Conservation (phyloP, 148 eudicot species). For the Camellia granthamiana region DNA sequence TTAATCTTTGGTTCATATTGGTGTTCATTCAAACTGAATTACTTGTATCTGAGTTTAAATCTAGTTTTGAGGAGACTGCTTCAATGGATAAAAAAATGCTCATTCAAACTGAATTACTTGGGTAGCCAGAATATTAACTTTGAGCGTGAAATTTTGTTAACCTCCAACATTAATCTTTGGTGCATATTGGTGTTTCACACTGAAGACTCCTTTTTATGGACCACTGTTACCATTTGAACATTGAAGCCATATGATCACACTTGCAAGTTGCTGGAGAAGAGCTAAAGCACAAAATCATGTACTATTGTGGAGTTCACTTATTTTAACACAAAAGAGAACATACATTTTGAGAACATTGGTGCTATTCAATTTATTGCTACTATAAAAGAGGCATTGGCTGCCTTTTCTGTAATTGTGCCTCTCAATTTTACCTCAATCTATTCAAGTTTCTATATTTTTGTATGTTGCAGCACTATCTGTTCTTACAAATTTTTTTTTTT, state of each 20-base stretch:
- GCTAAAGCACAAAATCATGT: conserved; percentile 1
- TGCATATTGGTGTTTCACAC: conserved; percentile 3
- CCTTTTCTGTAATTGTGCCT: too few species aligned
- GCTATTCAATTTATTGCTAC: neutral
- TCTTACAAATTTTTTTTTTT: too few species aligned
- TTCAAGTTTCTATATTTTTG: too few species aligned
- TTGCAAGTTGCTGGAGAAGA: neutral
- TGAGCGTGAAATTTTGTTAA: neutral
- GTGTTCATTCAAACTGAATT: neutral
- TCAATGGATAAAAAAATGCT: neutral
- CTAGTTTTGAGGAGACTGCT: neutral
- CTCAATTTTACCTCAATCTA: too few species aligned
- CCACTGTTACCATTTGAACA: too few species aligned
- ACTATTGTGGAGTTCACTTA: neutral
- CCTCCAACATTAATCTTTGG: neutral
- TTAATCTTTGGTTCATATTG: neutral
- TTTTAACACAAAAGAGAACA: neutral
- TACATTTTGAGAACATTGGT: neutral
- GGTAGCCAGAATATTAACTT: neutral
- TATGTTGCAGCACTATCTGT: too few species aligned
- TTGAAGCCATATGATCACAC: too few species aligned
- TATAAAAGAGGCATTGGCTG: neutral
- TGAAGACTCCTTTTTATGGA: neutral
- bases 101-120: neutral
- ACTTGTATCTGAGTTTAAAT: conserved; percentile 15